Base-by-base conservation (phyloP, 208 protist genomes). In the Willaertia magna region DNA sequence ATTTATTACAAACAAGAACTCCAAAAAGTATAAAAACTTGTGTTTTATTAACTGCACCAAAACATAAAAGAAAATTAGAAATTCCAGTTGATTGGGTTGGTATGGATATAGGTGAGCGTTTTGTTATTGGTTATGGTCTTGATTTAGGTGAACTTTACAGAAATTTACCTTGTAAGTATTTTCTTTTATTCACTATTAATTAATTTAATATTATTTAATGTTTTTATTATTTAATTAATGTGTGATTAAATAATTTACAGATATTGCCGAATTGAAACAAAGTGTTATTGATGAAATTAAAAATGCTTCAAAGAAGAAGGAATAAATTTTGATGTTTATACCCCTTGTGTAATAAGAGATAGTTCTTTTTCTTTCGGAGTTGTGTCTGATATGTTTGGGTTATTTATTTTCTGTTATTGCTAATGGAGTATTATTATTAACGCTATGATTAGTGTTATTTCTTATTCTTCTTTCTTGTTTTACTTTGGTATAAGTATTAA, bases 91-190 rank as follows among this genome's bases (percentile, higher is more conserved):
- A 97, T 85, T 97, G 95, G 88, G 83, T 89, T 18, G 90, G 95
- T 39, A 88, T 91, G 55, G 87, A 74, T 34, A 90, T 97, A 22
- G 26, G 93, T 2, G 92, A 95, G 74, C 67, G 91, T 84, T 97
- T 94, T 86, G 93, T 97, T 44, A 88, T 97, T 78, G 95, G 95
- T 76, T 97, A 97, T 87, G 95, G 95, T 30, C 94, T 97, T 85
- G 95, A 97, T 88, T 94, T 95, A 67, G 94, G 95, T 85, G 94
- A 96, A 67, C 89, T 92, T 14, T 96, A 95, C 78, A 88, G 95
- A 46, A 88, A 91, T 81, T 88, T 95, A 42, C 90, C 93, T 11
- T 92, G 95, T 88, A 90, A 96, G 43, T 93, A 95, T 74, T 88
- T 88, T 6, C 88, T 96, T 55, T 20, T 55, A 22, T 55, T 22